Conservation (phyloP, 2,329 filamentous ascomycete genomes). For the Neonectria faginata region DNA sequence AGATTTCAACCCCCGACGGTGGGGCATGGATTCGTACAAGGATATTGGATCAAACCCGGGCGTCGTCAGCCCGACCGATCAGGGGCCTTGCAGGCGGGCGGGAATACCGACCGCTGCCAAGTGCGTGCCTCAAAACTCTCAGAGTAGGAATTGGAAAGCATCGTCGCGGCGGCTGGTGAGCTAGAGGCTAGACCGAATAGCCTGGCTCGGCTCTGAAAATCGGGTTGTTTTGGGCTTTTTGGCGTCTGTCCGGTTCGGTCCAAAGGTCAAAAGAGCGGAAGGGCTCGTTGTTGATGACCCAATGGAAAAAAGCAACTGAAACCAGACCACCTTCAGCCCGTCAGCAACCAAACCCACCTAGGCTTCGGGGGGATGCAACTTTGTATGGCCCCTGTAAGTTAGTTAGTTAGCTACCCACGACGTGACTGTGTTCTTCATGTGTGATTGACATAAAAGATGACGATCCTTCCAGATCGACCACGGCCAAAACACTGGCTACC, state of each 20-base stretch:
- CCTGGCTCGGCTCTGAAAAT: background rate
- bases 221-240: background rate
- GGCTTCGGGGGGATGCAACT: slow-evolving; percentile 12
- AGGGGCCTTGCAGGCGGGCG: slow-evolving; percentile 28
- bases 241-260: background rate
- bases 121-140: background rate
- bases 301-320: slow-evolving; percentile 19
- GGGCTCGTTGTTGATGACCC: background rate
- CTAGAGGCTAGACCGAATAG: background rate
- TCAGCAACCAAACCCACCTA: slow-evolving; percentile 28
- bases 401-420: background rate
- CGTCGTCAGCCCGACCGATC: slow-evolving; percentile 44
- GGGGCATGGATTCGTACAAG: slow-evolving; percentile 20
- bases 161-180: background rate
- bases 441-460: slow-evolving; percentile 13
- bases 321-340: slow-evolving; percentile 23
- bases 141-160: background rate
- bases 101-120: background rate
- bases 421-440: slow-evolving; percentile 13
- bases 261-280: background rate
- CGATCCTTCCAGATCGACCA: slow-evolving; percentile 9
- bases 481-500: slow-evolving; percentile 18
- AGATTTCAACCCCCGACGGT: slow-evolving; percentile 19
- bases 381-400: background rate
- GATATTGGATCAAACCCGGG: slow-evolving; percentile 26